phyloP scores from a whole-genome alignment of 2,329 filamentous ascomycete species.

The Alternaria sp. region DNA sequence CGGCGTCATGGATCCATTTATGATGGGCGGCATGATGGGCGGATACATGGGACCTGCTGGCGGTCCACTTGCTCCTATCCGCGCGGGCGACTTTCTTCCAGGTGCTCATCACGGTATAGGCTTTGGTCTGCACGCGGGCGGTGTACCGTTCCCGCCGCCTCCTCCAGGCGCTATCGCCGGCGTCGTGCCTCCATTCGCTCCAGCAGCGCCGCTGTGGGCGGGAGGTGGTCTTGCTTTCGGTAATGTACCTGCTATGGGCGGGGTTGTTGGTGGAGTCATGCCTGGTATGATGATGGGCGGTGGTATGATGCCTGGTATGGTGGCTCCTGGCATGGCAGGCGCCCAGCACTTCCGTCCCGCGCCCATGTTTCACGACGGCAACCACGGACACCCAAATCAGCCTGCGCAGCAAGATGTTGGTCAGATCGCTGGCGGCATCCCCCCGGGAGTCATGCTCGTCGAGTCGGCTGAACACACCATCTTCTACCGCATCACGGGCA shows the following conservation, averaged over 20 bases:
- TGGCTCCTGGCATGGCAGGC: slow-evolving; percentile 10
- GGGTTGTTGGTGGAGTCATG: slow-evolving; percentile 3
- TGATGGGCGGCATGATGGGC: slow-evolving; percentile 9
- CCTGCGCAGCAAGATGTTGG: slow-evolving; percentile 33
- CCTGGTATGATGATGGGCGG: slow-evolving; percentile 21
- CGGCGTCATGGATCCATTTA: slow-evolving; percentile 30
- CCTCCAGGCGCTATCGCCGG: slow-evolving; percentile 29
- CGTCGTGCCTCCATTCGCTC: slow-evolving; percentile 31
- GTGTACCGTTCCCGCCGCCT: slow-evolving; percentile 34
- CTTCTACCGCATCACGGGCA: slow-evolving; percentile 35
- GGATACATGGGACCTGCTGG: slow-evolving; percentile 18
- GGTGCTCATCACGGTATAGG: slow-evolving; percentile 35
- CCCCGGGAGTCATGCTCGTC: slow-evolving; percentile 33
- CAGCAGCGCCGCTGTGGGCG: slow-evolving; percentile 30
- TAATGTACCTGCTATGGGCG: slow-evolving; percentile 24
- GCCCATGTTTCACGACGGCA: slow-evolving; percentile 29
- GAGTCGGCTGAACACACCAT: slow-evolving; percentile 35
- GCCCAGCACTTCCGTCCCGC: slow-evolving; percentile 27
- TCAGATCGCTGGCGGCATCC: slow-evolving; percentile 33
- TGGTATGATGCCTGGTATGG: slow-evolving; percentile 9
- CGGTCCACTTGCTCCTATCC: slow-evolving; percentile 36
- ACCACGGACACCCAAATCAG: slow-evolving; percentile 24
- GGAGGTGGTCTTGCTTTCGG: slow-evolving; percentile 30
- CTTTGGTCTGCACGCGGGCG: slow-evolving; percentile 29
- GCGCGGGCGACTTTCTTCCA: slow-evolving; percentile 29